A percentile compares a stretch with the other conserved stretches of the same genome.
phyloP scores from a whole-genome alignment of 2,329 filamentous ascomycete species.

The Tolypocladium guangdongense region DNA sequence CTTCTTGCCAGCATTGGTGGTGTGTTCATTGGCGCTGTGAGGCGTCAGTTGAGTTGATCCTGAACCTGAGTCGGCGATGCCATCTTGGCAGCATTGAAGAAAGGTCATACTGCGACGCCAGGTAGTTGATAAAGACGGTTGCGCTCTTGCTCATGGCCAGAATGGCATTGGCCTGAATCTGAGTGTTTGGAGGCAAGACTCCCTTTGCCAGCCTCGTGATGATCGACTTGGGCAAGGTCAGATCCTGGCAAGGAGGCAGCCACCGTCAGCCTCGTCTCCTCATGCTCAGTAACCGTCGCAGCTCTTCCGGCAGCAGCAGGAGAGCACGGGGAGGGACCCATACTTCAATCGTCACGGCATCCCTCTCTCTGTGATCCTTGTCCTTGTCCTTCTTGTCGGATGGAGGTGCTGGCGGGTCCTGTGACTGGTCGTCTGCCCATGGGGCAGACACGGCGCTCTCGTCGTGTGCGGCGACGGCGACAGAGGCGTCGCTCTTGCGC shows the following conservation, averaged over 20 bases:
- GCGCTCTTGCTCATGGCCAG: slow-evolving; percentile 71
- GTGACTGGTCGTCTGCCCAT: slow-evolving; percentile 8
- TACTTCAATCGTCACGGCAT: slow-evolving; percentile 44
- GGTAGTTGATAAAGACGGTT: slow-evolving; percentile 73
- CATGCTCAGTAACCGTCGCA: background rate
- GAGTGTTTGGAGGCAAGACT: slow-evolving; percentile 68
- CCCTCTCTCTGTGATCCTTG: slow-evolving; percentile 20
- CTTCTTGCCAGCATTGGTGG: slow-evolving; percentile 57
- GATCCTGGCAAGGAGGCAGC: slow-evolving; percentile 40
- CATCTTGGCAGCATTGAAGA: background rate
- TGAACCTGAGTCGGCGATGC: background rate
- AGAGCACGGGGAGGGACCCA: background rate
- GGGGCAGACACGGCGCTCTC: slow-evolving; percentile 4
- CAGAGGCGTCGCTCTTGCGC: slow-evolving; percentile 34
- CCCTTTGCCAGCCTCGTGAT: slow-evolving; percentile 71
- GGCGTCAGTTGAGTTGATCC: slow-evolving; percentile 2
- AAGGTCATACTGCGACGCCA: slow-evolving; percentile 57
- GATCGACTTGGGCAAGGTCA: slow-evolving; percentile 70
- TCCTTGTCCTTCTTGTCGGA: slow-evolving; percentile 21
- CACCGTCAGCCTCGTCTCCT: background rate
- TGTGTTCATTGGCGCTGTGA: slow-evolving; percentile 61
- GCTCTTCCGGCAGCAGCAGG: background rate
- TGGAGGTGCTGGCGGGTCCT: slow-evolving; percentile 11
- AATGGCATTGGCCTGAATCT: slow-evolving; percentile 74
- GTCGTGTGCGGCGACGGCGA: slow-evolving; percentile 25